phyloP scores from a whole-genome alignment of 805 yeast genomes.

The Candida anglica region DNA sequence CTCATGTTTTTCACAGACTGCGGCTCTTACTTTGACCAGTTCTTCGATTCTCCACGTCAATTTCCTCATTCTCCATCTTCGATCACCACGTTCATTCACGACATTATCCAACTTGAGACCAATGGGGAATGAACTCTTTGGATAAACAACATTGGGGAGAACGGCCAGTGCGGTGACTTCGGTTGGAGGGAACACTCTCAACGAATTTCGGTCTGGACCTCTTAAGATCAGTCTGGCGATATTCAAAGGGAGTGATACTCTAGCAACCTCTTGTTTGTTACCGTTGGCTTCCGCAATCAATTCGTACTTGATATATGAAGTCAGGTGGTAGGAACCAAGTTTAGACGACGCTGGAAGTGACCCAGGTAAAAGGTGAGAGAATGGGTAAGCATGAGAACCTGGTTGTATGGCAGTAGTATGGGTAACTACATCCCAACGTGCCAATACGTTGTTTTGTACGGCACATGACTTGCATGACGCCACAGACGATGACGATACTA shows the following conservation, averaged over 20 bases:
- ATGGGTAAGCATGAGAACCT: conserved; percentile 86
- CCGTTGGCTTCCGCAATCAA: conserved; percentile 57
- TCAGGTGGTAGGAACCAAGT: conserved; percentile 50
- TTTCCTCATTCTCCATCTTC: conserved; percentile 91
- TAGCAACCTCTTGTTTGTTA: conserved; percentile 14
- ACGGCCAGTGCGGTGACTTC: conserved; percentile 83
- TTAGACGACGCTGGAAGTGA: conserved; percentile 74
- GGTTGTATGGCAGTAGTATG: conserved; percentile 52
- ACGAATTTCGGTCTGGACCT: conserved; percentile 81
- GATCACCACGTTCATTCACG: conserved; percentile 42
- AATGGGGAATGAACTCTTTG: conserved; percentile 79
- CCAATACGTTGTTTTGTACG: conserved; percentile 55
- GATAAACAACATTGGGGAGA: conserved; percentile 84
- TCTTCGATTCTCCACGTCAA: conserved; percentile 89
- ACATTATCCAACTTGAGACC: conserved; percentile 80
- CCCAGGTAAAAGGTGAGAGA: conserved; percentile 86
- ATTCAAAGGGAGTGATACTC: conserved; percentile 62
- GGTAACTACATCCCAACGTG: conserved; percentile 82
- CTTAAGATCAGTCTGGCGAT: conserved; percentile 73
- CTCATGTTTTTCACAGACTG: conserved; percentile 56
- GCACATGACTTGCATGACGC: conserved; percentile 58
- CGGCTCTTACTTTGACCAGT: conserved; percentile 55
- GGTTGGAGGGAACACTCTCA: conserved; percentile 94
- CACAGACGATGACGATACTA: conserved; percentile 47
- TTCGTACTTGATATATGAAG: conserved; percentile 64